These are phyloP conservation scores for Colletotrichum cuscutae DNA, from an alignment of 2,329 filamentous ascomycete species.

Conservation along the genomic window DNA sequence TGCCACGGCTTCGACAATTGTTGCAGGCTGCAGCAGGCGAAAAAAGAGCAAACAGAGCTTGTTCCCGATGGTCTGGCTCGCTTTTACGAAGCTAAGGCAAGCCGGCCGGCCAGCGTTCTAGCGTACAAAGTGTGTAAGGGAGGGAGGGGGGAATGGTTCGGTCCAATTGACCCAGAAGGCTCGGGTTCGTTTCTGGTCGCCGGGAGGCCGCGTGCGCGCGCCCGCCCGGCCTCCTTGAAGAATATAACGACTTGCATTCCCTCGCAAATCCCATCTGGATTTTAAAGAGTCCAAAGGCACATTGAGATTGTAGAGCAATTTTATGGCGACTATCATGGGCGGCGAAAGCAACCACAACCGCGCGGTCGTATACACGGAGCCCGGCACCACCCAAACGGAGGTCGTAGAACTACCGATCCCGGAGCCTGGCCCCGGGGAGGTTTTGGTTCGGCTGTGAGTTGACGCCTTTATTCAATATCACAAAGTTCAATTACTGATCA, in stretches of 20 bases:
- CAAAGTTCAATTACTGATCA: not conserved
- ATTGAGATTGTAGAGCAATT: not conserved
- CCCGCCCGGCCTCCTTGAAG: not conserved
- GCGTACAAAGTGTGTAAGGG: not conserved
- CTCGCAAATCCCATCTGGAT: not conserved
- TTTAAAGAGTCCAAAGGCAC: no score
- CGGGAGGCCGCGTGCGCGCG: not conserved
- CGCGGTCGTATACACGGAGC: slow-evolving; percentile 40
- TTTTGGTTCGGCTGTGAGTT: slow-evolving; percentile 39
- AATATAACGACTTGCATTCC: slow-evolving; percentile 27
- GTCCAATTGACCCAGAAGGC: not conserved
- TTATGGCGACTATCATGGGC: slow-evolving; percentile 27
- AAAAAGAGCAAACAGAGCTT: no score
- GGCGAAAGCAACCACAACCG: slow-evolving; percentile 34
- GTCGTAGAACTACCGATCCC: slow-evolving; percentile 40
- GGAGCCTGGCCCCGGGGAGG: slow-evolving; percentile 38
- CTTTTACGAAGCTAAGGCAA: not conserved
- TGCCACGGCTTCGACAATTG: slow-evolving; percentile 18
- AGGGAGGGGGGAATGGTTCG: not conserved
- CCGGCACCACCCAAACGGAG: slow-evolving; percentile 40
- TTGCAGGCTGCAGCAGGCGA: not conserved
- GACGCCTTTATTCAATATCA: not conserved
- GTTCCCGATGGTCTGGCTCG: not conserved
- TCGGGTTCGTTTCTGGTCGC: not conserved
- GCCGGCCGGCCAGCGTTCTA: not conserved